phyloP scores from a whole-genome alignment of 139 green algal genomes.

The Spirogloea muscicola region DNA sequence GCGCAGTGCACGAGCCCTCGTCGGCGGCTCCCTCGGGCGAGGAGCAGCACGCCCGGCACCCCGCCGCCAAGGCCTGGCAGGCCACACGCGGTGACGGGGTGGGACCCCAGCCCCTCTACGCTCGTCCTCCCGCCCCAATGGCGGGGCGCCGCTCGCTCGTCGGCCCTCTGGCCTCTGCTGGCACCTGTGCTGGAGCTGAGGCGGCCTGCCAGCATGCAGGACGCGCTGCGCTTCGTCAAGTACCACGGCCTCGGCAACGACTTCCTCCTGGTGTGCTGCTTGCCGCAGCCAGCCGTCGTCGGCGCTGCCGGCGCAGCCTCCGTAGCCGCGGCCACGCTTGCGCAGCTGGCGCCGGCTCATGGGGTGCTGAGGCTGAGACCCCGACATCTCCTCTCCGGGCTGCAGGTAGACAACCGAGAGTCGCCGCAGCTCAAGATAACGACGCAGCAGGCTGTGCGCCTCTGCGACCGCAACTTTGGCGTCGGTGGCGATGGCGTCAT shows the following conservation, averaged over 20 bases:
- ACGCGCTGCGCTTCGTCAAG: background rate
- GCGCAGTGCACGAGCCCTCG: no score
- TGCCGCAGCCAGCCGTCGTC: background rate
- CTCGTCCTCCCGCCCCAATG: no score
- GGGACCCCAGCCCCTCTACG: no score
- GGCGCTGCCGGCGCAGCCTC: background rate
- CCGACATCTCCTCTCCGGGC: no score
- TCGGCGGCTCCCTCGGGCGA: no score
- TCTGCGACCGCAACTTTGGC: slow-evolving; percentile 95
- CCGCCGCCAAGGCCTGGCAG: no score
- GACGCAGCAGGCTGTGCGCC: slow-evolving; percentile 68
- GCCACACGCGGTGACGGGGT: no score
- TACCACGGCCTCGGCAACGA: background rate
- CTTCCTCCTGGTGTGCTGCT: background rate
- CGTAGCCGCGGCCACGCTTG: background rate
- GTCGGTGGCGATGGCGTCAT: slow-evolving; percentile 94
- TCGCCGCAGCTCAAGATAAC: slow-evolving; percentile 65
- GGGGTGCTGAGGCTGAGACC: background rate
- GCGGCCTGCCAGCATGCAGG: no score
- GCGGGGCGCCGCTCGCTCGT: background rate
- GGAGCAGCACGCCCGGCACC: no score
- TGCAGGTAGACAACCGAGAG: slow-evolving; percentile 86
- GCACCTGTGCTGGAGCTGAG: background rate
- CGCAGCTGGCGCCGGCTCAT: background rate
- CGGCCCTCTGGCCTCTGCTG: background rate